These are phyloP conservation scores for Arthrobotrys sphaeroides DNA, from an alignment of 2,329 filamentous ascomycete genomes.

Conservation along the genomic window DNA sequence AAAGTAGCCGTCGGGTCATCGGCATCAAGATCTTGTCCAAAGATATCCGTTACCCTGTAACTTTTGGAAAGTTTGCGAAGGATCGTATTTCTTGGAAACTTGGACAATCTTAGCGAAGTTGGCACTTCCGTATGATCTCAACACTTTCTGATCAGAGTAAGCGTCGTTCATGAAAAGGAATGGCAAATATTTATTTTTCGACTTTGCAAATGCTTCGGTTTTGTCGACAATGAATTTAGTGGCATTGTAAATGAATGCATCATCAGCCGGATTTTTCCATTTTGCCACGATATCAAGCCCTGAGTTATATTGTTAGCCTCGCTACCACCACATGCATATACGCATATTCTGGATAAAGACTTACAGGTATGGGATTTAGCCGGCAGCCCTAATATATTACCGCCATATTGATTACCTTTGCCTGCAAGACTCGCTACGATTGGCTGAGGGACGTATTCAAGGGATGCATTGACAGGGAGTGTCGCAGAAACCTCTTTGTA, in stretches of 20 bases:
- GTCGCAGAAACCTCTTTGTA: neutral
- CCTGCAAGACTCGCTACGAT: neutral
- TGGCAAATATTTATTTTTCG: slow-evolving; percentile 13
- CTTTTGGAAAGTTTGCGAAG: slow-evolving; percentile 21
- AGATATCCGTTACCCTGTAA: slow-evolving; percentile 22
- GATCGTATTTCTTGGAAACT: slow-evolving; percentile 21
- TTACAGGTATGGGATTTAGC: slow-evolving; percentile 24
- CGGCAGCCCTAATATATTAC: slow-evolving; percentile 12
- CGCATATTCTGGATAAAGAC: neutral
- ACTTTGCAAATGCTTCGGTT: slow-evolving; percentile 15
- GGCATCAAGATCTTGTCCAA: slow-evolving; percentile 14
- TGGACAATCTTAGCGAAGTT: slow-evolving; percentile 23
- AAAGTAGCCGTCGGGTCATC: neutral
- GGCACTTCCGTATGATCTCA: neutral
- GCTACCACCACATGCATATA: slow-evolving; percentile 1
- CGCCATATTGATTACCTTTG: slow-evolving; percentile 13
- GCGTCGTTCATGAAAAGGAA: slow-evolving; percentile 27
- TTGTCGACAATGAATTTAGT: slow-evolving; percentile 28
- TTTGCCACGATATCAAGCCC: slow-evolving; percentile 23
- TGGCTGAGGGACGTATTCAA: slow-evolving; percentile 11
- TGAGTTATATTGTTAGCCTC: neutral
- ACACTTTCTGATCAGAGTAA: slow-evolving; percentile 12
- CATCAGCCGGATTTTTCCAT: slow-evolving; percentile 21
- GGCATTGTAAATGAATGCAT: slow-evolving; percentile 12
- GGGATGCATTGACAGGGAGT: slow-evolving; percentile 9